Conservation (phyloP, 306 rosid genomes). For the Vigna reflexopilosa region DNA sequence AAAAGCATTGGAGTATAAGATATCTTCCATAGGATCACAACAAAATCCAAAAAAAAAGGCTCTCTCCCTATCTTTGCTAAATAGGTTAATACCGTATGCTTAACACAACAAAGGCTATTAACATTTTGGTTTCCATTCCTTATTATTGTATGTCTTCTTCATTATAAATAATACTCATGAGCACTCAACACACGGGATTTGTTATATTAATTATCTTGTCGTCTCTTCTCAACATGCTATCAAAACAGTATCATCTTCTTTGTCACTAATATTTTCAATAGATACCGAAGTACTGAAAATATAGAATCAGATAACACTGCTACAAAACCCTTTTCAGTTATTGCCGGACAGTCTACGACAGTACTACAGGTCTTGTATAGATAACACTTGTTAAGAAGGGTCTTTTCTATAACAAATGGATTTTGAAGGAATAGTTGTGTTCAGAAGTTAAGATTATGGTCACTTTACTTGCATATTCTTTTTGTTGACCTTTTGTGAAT, state of each 20-base stretch:
- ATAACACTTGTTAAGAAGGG: constrained; percentile 25
- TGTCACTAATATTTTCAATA: too few relatives aligned
- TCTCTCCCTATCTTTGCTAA: not conserved
- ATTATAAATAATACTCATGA: too few relatives aligned
- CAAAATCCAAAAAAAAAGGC: not conserved
- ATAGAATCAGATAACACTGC: constrained; percentile 9
- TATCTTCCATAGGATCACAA: constrained; percentile 12
- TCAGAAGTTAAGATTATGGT: constrained; percentile 26
- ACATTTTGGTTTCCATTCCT: too few relatives aligned
- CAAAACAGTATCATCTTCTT: too few relatives aligned
- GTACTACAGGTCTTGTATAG: constrained; percentile 14
- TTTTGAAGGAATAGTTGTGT: constrained; percentile 31
- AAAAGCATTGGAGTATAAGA: not conserved
- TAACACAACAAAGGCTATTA: constrained; percentile 20
- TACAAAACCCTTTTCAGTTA: constrained; percentile 16
- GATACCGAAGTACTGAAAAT: not conserved
- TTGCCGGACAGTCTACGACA: constrained; percentile 5
- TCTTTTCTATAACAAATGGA: constrained; percentile 14
- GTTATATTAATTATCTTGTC: too few relatives aligned
- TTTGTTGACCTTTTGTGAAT: constrained; percentile 9
- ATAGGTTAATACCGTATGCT: constrained; percentile 18
- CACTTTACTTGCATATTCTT: not conserved
- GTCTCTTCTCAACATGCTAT: too few relatives aligned
- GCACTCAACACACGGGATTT: too few relatives aligned
- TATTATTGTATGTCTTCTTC: too few relatives aligned